Percentiles rank a stretch among this genome's conserved stretches.
Conservation (phyloP, 768 basidiomycete species). For the Tricholoma furcatifolium region DNA sequence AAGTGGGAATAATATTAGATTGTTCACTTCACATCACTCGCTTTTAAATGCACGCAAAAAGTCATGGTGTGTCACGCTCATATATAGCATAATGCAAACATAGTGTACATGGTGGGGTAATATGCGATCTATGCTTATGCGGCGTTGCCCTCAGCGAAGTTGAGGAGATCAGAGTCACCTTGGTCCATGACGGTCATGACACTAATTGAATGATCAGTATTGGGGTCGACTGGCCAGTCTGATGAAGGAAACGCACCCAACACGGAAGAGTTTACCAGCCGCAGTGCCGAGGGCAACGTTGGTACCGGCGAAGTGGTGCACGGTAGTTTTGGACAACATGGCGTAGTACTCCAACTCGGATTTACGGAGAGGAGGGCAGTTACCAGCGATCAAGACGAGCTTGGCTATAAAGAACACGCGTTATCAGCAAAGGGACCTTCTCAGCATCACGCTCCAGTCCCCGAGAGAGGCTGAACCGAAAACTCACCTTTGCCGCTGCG, state of each 20-base stretch:
- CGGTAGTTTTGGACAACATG: constrained; percentile 98
- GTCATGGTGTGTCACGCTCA: no score
- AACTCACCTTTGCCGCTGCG: constrained; percentile 93
- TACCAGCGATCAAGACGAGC: constrained; percentile 97
- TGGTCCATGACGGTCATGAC: constrained; percentile 97
- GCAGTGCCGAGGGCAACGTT: constrained; percentile 99
- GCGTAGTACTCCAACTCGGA: constrained; percentile 99
- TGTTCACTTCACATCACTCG: no score
- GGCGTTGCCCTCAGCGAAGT: constrained; percentile 73
- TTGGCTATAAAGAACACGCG: constrained; percentile 65
- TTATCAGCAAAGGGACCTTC: constrained; percentile 93
- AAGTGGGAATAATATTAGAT: no score
- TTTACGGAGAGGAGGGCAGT: constrained; percentile 98
- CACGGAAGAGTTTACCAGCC: constrained; percentile 98
- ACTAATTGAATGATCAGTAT: constrained; percentile 37
- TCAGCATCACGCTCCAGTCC: constrained; percentile 99
- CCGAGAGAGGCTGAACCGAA: constrained; percentile 51
- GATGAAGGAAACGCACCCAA: constrained; percentile 58
- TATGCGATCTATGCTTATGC: constrained; percentile 39
- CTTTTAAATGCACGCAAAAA: no score
- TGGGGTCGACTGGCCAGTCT: constrained; percentile 16
- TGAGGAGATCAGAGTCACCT: constrained; percentile 95
- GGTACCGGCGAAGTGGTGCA: constrained; percentile 97
- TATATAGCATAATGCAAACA: constrained; percentile 1
- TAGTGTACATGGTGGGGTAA: background rate